Conservation (phyloP, 805 yeast species). For the Zygotorulaspora chibaensis region DNA sequence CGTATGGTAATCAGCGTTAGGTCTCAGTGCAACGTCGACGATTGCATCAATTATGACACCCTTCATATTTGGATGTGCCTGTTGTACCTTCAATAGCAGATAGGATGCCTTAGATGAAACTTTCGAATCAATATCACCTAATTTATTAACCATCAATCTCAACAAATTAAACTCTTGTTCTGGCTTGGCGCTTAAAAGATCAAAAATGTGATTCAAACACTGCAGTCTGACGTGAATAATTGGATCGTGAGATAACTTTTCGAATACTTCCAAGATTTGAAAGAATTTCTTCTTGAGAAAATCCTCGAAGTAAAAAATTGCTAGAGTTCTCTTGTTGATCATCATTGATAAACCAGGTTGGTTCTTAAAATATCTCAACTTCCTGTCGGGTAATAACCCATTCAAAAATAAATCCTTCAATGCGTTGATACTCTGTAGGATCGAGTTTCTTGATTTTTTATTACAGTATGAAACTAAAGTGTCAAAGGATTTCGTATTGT, state of each 20-base stretch:
- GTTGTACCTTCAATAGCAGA: constrained; percentile 72
- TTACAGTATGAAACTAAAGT: constrained; percentile 72
- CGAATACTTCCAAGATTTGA: constrained; percentile 70
- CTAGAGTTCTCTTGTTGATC: constrained; percentile 52
- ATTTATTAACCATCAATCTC: constrained; percentile 83
- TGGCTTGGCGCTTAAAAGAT: constrained; percentile 77
- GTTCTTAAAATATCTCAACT: constrained; percentile 72
- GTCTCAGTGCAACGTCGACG: constrained; percentile 72
- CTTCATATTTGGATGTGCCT: constrained; percentile 95
- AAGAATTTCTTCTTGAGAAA: constrained; percentile 74
- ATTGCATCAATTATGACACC: constrained; percentile 71
- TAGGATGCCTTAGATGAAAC: constrained; percentile 87
- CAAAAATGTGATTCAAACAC: constrained; percentile 71
- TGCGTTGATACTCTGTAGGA: constrained; percentile 85
- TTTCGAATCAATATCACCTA: constrained; percentile 89
- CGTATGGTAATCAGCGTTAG: constrained; percentile 77
- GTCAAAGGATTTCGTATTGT: constrained; percentile 79
- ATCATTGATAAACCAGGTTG: constrained; percentile 51
- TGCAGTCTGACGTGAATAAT: constrained; percentile 82
- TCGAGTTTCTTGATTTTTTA: constrained; percentile 90
- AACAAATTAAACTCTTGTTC: constrained; percentile 94
- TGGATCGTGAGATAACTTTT: constrained; percentile 82
- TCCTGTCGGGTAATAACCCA: constrained; percentile 84
- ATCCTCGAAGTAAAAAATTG: constrained; percentile 84
- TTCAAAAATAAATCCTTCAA: constrained; percentile 80